Conservation (phyloP, 768 basidiomycete genomes). For the Panaeolus papilionaceus region DNA sequence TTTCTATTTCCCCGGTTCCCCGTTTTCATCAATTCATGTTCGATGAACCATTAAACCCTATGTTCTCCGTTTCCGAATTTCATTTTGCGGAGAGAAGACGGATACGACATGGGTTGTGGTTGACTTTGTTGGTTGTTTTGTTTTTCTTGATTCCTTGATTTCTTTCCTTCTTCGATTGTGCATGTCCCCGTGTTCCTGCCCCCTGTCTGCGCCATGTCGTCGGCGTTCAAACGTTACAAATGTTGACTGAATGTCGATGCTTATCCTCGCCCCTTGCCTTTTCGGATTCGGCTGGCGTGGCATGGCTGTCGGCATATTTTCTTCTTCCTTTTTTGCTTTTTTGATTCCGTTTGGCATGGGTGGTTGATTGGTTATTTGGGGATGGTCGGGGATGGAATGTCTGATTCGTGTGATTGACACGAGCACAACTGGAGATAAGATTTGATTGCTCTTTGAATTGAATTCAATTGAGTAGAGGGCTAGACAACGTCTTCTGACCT, state of each 20-base stretch:
- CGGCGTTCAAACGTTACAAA: background rate
- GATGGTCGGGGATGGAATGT: slow-evolving; percentile 3
- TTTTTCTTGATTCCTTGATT: background rate
- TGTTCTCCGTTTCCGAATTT: background rate
- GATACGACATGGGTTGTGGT: background rate
- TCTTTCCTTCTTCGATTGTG: background rate
- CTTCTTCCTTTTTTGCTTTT: background rate
- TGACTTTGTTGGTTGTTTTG: background rate
- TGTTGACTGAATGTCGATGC: slow-evolving; percentile 4
- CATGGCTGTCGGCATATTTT: background rate
- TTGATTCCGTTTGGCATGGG: background rate
- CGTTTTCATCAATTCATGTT: background rate
- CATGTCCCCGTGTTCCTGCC: slow-evolving; percentile 8
- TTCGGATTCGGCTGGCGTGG: background rate
- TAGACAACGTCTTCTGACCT: background rate
- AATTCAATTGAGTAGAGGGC: background rate
- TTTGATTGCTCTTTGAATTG: background rate
- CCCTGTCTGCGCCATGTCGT: background rate
- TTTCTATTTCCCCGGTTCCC: background rate
- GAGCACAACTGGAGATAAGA: slow-evolving; percentile 5
- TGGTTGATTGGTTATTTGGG: background rate
- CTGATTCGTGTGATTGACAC: background rate
- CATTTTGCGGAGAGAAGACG: slow-evolving; percentile 1
- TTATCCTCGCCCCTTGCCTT: background rate
- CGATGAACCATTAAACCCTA: background rate